A percentile compares a stretch with the other conserved stretches of the same genome.
These are phyloP conservation scores for Rhodosporidiobolus odoratus DNA, from an alignment of 768 basidiomycete genomes.

Conservation along the genomic window DNA sequence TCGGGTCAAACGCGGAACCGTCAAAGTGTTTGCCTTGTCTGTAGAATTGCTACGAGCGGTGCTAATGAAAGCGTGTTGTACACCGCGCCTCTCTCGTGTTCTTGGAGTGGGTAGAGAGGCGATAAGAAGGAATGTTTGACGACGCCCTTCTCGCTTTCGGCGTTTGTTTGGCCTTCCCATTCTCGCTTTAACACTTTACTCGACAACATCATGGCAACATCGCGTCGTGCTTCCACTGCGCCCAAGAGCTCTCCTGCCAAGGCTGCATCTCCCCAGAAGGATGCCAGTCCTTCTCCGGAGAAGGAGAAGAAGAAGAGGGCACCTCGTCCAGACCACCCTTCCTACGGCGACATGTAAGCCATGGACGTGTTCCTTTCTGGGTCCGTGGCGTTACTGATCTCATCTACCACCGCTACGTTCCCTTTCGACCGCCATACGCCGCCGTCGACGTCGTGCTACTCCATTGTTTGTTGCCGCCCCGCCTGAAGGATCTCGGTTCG, in stretches of 20 bases:
- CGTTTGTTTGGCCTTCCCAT: not conserved
- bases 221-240: not conserved
- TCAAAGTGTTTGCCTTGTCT: not conserved
- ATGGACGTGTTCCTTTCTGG: not conserved
- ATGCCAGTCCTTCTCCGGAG: not conserved
- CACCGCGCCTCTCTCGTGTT: too few species aligned
- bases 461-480: not conserved
- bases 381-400: too few species aligned
- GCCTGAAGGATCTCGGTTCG: not conserved
- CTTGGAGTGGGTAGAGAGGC: too few species aligned
- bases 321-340: constrained; percentile 4
- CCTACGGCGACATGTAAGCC: constrained; percentile 20
- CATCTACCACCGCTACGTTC: too few species aligned
- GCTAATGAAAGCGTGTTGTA: not conserved
- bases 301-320: not conserved
- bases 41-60: not conserved
- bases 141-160: not conserved
- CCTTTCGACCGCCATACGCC: too few species aligned
- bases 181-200: not conserved
- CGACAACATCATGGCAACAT: not conserved
- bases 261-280: not conserved
- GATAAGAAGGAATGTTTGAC: too few species aligned
- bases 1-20: not conserved
- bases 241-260: not conserved
- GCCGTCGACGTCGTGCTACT: too few species aligned